Conservation (phyloP, 129 eudicot genomes). For the Calendula officinalis region DNA sequence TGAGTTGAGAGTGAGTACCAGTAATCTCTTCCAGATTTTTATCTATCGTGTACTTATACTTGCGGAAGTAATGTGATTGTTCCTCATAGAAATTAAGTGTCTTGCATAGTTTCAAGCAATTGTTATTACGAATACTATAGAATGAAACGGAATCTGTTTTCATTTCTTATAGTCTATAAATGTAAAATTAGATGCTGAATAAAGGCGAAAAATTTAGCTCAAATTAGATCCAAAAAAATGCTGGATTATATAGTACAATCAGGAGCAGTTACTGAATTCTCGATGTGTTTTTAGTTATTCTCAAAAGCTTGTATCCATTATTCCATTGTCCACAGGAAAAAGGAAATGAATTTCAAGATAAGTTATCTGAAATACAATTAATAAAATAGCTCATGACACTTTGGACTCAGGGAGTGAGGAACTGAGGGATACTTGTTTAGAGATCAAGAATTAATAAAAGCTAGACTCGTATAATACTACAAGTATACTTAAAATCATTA, state of each 20-base stretch:
- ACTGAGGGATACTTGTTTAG: too few species aligned
- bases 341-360: not conserved
- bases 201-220: constrained; percentile 4
- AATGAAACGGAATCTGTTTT: not conserved
- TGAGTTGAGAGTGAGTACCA: constrained; percentile 73
- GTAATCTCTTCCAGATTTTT: not conserved
- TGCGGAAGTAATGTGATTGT: constrained; percentile 1
- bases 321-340: not conserved
- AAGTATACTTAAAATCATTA: too few species aligned
- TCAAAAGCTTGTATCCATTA: not conserved
- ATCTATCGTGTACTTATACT: not conserved
- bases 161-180: not conserved
- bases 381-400: too few species aligned
- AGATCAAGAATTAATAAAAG: too few species aligned
- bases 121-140: not conserved
- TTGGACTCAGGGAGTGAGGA: too few species aligned
- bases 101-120: not conserved
- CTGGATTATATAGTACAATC: too few species aligned
- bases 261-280: too few species aligned
- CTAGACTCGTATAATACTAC: too few species aligned
- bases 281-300: not conserved
- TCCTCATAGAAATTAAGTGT: not conserved
- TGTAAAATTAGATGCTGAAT: constrained; percentile 8
- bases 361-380: not conserved
- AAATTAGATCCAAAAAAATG: not conserved